These are phyloP conservation scores for Phytophthora kernoviae DNA, from an alignment of 352 stramenopile species.

Conservation along the genomic window DNA sequence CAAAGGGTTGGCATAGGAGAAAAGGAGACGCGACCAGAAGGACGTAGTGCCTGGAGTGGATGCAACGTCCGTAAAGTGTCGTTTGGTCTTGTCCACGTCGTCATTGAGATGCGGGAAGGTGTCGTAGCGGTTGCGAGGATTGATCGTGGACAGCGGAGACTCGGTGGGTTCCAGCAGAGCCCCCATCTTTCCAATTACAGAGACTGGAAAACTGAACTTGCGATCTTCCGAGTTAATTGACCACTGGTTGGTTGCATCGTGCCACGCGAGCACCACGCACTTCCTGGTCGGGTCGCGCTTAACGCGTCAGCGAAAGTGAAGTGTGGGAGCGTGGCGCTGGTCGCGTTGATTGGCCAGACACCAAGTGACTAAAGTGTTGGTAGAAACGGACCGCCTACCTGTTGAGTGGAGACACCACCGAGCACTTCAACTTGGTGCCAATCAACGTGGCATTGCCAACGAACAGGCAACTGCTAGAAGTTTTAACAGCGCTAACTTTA, in stretches of 20 bases:
- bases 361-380: background rate
- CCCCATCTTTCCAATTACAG: background rate
- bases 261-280: background rate
- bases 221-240: background rate
- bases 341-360: background rate
- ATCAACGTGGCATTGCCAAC: background rate
- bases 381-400: background rate
- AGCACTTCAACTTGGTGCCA: background rate
- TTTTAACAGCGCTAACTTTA: background rate
- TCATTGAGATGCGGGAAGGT: conserved; percentile 19
- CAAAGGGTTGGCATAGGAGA: conserved; percentile 46
- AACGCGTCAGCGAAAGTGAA: background rate
- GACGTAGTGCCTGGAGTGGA: conserved; percentile 12
- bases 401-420: background rate
- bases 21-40: conserved; percentile 38
- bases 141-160: conserved; percentile 1
- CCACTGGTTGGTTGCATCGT: conserved; percentile 1
- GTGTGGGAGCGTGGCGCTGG: conserved; percentile 1
- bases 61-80: background rate
- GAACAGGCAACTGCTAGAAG: background rate
- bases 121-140: conserved; percentile 7
- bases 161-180: conserved; percentile 3
- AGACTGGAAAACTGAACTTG: background rate
- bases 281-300: too few species aligned
- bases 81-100: conserved; percentile 9